A percentile compares a stretch with the other conserved stretches of the same genome.
These are phyloP conservation scores for Kodamaea sp. DNA, from an alignment of 1,139 yeast species.

Conservation along the genomic window DNA sequence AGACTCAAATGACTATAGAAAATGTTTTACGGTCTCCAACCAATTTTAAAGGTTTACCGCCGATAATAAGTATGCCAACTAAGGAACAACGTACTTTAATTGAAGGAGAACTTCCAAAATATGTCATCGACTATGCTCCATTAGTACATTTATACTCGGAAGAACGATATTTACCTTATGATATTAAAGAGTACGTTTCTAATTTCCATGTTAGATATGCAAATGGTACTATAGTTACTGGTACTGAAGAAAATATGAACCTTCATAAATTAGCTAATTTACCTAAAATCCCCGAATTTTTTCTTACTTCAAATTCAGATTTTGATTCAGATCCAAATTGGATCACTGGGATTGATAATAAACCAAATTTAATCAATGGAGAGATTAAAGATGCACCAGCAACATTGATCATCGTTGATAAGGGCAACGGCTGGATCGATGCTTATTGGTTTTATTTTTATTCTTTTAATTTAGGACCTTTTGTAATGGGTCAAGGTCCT, in stretches of 20 bases:
- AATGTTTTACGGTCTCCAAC: slow-evolving; percentile 25
- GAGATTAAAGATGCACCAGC: slow-evolving; percentile 76
- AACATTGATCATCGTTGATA: slow-evolving; percentile 76
- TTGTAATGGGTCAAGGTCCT: slow-evolving; percentile 96
- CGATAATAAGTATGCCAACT: slow-evolving; percentile 32
- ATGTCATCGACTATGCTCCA: slow-evolving; percentile 72
- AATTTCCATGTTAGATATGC: slow-evolving; percentile 52
- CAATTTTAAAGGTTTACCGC: slow-evolving; percentile 33
- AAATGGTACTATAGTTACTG: slow-evolving; percentile 46
- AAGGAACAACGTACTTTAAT: slow-evolving; percentile 30
- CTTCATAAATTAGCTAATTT: slow-evolving; percentile 38
- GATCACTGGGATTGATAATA: slow-evolving; percentile 70
- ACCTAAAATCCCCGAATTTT: slow-evolving; percentile 24
- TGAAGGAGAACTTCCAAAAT: slow-evolving; percentile 69
- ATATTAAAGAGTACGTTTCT: slow-evolving; percentile 62
- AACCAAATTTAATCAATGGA: slow-evolving; percentile 72
- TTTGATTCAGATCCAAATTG: slow-evolving; percentile 77
- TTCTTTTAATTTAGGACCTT: slow-evolving; percentile 92
- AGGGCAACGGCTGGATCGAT: slow-evolving; percentile 90
- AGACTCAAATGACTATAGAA: slow-evolving; percentile 18
- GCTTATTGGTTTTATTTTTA: slow-evolving; percentile 96
- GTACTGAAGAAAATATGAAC: slow-evolving; percentile 33
- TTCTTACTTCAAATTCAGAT: slow-evolving; percentile 65
- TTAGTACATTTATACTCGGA: slow-evolving; percentile 84
- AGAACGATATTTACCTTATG: slow-evolving; percentile 83